These are phyloP conservation scores for Arachis monticola DNA, from an alignment of 331 rosid species.

Conservation along the genomic window DNA sequence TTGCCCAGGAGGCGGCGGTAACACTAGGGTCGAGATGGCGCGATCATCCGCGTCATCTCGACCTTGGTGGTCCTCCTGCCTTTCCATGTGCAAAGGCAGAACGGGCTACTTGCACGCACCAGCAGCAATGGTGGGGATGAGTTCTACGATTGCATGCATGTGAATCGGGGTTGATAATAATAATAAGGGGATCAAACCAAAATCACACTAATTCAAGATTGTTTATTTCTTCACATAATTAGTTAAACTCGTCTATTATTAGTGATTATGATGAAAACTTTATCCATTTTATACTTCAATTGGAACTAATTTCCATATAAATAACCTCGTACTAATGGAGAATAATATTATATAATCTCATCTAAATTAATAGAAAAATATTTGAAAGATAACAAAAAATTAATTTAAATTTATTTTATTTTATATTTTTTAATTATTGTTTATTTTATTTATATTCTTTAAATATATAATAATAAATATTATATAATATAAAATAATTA, in stretches of 20 bases:
- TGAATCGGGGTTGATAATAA: background rate
- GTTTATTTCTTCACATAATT: background rate
- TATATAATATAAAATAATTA: no score
- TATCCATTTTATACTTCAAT: background rate
- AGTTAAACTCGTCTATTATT: background rate
- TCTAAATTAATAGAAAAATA: no score
- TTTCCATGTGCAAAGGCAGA: constrained; percentile 51
- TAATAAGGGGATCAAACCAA: no score
- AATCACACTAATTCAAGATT: constrained; percentile 1
- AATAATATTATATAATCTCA: no score
- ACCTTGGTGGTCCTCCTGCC: constrained; percentile 37
- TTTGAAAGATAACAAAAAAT: no score
- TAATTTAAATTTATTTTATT: no score
- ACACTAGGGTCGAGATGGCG: background rate
- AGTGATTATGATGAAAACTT: background rate
- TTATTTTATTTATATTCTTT: no score
- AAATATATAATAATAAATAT: no score
- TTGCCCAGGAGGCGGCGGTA: constrained; percentile 24
- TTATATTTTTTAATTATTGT: no score
- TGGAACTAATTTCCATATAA: background rate
- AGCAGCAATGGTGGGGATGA: background rate
- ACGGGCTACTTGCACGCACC: constrained; percentile 8
- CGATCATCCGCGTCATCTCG: background rate
- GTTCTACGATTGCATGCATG: constrained; percentile 30
- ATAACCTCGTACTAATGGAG: background rate